phyloP scores from a whole-genome alignment of 2,329 filamentous ascomycete genomes.

The Pseudogymnoascus sp. region DNA sequence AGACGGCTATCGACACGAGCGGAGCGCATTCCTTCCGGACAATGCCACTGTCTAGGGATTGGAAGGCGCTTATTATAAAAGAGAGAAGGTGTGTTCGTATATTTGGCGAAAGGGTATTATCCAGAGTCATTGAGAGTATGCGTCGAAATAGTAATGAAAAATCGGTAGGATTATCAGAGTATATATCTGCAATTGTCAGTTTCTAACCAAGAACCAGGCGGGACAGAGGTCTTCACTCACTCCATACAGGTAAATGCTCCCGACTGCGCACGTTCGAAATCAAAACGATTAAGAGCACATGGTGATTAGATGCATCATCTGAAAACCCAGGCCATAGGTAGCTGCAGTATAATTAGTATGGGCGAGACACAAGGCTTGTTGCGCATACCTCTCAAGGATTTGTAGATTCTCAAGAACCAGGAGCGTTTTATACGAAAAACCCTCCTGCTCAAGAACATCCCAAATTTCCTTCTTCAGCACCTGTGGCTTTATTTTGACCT shows the following conservation, averaged over 20 bases:
- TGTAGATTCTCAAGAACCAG: conserved; percentile 83
- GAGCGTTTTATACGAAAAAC: conserved; percentile 69
- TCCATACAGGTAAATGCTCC: conserved; percentile 82
- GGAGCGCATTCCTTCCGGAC: conserved; percentile 96
- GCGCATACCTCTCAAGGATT: conserved; percentile 65
- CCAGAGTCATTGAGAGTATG: conserved; percentile 76
- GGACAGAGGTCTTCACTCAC: conserved; percentile 35
- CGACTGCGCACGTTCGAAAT: conserved; percentile 82
- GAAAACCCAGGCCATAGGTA: conserved; percentile 93
- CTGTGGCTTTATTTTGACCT: conserved; percentile 66
- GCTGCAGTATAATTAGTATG: conserved; percentile 34
- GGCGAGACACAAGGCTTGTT: background rate
- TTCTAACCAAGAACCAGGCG: background rate
- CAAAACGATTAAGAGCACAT: conserved; percentile 77
- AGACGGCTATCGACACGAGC: conserved; percentile 86
- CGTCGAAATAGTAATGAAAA: conserved; percentile 88
- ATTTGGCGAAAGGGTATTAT: conserved; percentile 53
- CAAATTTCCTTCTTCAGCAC: conserved; percentile 82
- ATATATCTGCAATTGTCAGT: conserved; percentile 47
- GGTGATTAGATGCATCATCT: conserved; percentile 82
- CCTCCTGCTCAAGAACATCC: conserved; percentile 75
- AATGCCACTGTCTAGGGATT: conserved; percentile 80
- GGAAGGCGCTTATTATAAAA: conserved; percentile 86
- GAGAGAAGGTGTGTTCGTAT: conserved; percentile 76
- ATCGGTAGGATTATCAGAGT: conserved; percentile 65